phyloP scores from a whole-genome alignment of 345 rosid genomes.

The Murraya koenigii region DNA sequence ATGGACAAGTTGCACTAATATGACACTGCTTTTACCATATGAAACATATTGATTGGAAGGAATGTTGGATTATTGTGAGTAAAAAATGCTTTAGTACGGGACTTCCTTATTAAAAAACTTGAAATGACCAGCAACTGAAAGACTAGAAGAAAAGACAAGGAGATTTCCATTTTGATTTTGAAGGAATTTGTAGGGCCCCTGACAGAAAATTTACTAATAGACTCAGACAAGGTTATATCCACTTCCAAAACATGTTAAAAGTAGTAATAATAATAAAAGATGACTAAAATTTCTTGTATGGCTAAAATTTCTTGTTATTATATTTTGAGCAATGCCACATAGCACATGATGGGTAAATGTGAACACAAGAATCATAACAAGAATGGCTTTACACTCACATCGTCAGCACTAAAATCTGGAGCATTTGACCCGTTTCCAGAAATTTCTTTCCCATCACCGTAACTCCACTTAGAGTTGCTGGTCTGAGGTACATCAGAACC shows the following conservation, averaged over 20 bases:
- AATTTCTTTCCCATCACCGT: constrained; percentile 56
- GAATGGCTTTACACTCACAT: constrained; percentile 48
- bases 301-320: neutral
- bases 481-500: constrained; percentile 64
- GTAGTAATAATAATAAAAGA: neutral
- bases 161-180: neutral
- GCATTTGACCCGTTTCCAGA: constrained; percentile 56
- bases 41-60: neutral
- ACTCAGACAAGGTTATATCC: neutral
- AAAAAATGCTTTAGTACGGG: neutral
- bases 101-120: neutral
- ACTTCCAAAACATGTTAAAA: neutral
- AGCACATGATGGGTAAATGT: neutral
- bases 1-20: neutral
- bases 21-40: neutral
- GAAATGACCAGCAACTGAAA: neutral
- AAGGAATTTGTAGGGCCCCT: neutral
- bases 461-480: constrained; percentile 56
- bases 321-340: neutral
- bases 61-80: neutral
- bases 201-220: neutral
- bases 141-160: neutral
- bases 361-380: neutral
- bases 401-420: constrained; percentile 50
- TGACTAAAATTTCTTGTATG: neutral